Base-by-base conservation (phyloP, 2,329 filamentous ascomycete species). In the Fusarium oligoseptatum region DNA sequence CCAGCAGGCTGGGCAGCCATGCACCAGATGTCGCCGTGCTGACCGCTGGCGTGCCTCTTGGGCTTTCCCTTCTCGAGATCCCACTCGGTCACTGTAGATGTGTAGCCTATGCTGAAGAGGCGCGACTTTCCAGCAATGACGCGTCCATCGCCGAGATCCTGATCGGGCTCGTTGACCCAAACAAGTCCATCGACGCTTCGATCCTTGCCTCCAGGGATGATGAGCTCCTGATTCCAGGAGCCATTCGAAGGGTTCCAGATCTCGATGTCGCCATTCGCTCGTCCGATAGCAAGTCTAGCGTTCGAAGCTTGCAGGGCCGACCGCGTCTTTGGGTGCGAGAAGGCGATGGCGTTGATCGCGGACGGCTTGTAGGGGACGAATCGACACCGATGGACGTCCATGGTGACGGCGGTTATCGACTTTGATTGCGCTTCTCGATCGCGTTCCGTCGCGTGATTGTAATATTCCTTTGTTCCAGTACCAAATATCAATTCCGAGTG, bases 11-110 rank as follows among this genome's bases (percentile, higher is more conserved):
- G 96, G 15, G 93, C 94, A 68, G 94, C 94, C 78, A 99, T 90
- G 84, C 96, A 98, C 97, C 97, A 99, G 71, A 98, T 96, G 80
- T 98, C 95, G 75, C 95, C 95, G 83, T 97, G 95, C 83, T 97
- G 97, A 55, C 96, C 97, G 78, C 94, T 95, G 20, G 94, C 95
- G 82, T 97, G 93, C 68, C 93, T 91, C 84, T 93, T 90, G 12
- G 95, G 94, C 66, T 90, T 88, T 15, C 94, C 95, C 73, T 92
- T 93, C 76, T 91, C 91, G 27, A 99, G 87, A 84, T 98, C 93
- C 97, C 97, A 99, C 83, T 99, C 97, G 0, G 95, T 98, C 56
- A 99, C 92, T 27, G 93, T 93, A 62, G 93, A 94, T 22, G 95
- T 97, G 82, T 97, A 97, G 67, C 96, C 96, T 80, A 98, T 97